A percentile compares a stretch with the other conserved stretches of the same genome.
Conservation (phyloP, 257 asterid genomes). For the Prunella vulgaris region DNA sequence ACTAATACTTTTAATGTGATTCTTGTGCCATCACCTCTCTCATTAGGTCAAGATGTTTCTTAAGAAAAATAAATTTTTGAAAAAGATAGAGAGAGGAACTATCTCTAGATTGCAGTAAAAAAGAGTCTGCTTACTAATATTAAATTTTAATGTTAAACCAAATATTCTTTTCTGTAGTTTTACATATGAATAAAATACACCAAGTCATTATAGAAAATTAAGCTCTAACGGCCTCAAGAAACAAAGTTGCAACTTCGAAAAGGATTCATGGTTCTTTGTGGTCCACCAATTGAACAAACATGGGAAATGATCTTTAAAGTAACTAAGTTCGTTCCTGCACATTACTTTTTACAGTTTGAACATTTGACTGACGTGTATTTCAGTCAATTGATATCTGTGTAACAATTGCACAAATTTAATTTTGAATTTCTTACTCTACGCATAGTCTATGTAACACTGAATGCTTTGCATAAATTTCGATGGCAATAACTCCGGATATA, state of each 20-base stretch:
- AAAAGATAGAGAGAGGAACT: too few species aligned
- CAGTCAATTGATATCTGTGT: not conserved
- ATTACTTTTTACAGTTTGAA: not conserved
- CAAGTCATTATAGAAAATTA: not conserved
- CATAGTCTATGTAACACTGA: not conserved
- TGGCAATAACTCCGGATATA: not conserved
- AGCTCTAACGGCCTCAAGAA: not conserved
- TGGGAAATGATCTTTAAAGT: not conserved
- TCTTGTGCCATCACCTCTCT: conserved; percentile 24
- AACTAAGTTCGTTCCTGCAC: not conserved
- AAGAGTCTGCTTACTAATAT: too few species aligned
- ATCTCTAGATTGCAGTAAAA: too few species aligned
- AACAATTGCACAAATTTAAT: not conserved
- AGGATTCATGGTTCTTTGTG: conserved; percentile 10
- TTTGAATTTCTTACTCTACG: not conserved
- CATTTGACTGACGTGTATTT: not conserved
- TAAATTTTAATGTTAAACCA: too few species aligned
- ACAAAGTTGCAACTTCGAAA: not conserved
- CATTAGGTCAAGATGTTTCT: conserved; percentile 16
- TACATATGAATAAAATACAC: not conserved
- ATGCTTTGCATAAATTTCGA: not conserved
- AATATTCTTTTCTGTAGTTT: not conserved
- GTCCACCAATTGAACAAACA: not conserved
- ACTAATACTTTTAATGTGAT: conserved; percentile 22
- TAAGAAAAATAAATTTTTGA: not conserved